Evolutionary conservation across 1,139 yeast genomes (phyloP).

Genomic region (Pichia sp.): DNA sequence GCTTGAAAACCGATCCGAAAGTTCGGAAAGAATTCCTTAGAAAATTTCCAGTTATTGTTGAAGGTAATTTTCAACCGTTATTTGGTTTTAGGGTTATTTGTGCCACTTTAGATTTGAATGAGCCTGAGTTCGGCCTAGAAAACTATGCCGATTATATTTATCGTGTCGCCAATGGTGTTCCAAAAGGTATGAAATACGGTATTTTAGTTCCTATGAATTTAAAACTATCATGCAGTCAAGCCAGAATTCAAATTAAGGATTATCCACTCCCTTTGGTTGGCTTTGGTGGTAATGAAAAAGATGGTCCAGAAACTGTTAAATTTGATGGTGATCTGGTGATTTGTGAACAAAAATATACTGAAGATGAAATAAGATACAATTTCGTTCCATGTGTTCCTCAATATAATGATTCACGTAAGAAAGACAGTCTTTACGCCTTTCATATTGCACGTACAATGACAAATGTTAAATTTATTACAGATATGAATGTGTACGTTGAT

Average conservation of each 20-base stretch:
- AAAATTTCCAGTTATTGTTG: constrained; percentile 51
- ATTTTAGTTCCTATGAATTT: constrained; percentile 61
- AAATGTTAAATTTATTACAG: constrained; percentile 43
- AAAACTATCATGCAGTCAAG: constrained; percentile 35
- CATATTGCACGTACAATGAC: constrained; percentile 46
- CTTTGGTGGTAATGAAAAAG: constrained; percentile 25
- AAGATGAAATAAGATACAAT: constrained; percentile 39
- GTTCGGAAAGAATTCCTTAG: constrained; percentile 39
- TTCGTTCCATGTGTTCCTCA: constrained; percentile 36
- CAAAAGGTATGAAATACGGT: constrained; percentile 62
- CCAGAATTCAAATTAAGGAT: constrained; percentile 39
- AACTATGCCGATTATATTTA: constrained; percentile 58
- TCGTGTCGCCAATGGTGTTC: constrained; percentile 76
- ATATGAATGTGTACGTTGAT: constrained; percentile 36
- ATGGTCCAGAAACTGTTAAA: constrained; percentile 17
- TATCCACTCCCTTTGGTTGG: constrained; percentile 46
- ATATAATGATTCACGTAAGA: constrained; percentile 17
- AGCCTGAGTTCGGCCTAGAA: constrained; percentile 54
- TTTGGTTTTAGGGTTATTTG: constrained; percentile 53
- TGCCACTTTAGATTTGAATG: constrained; percentile 47
- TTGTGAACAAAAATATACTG: constrained; percentile 39
- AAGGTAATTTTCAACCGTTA: constrained; percentile 59
- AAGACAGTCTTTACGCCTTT: constrained; percentile 35
- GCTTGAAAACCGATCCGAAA: constrained; percentile 27
- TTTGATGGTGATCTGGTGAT: constrained; percentile 44